Evolutionary conservation across 73 alveolate species (phyloP), one percentile per base, ranked within the genome.

Genomic region (Uronychia binucleata): DNA sequence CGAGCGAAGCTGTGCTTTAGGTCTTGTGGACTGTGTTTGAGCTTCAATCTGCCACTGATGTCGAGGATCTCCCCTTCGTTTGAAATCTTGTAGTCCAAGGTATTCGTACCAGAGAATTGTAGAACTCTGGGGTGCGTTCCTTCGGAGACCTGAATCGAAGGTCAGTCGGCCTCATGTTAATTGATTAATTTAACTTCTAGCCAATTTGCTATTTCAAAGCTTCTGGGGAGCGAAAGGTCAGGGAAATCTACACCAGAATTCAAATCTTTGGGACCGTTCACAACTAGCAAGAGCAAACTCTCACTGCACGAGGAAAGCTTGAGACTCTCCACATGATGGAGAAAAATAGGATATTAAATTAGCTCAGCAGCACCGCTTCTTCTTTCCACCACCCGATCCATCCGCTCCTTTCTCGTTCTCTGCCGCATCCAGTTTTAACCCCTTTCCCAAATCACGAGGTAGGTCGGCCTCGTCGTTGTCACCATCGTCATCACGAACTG

Each of bases 111-210:
- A 19, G n/a, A 46, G n/a, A 11, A 46, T 81, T 33, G 30, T 82
- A 82, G 80, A 81, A 82, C 34, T 87, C 96, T 11, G 94, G 94
- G n/a, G 96, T 91, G 78, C 88, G 79, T 80, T 91, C 89, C 34
- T 91, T 88, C 1, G 96, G 96, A 29, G 94, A 87, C 57, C 96
- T 60, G 76, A 88, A 91, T 33, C 75, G 27, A 8, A 91, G 85
- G 28, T 82, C 88, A 25, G 96, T 91, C 19, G 96, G 96, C 32
- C 96, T 86, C 96, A 91, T 91, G 33, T 86, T 85, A 29, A 58
- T 80, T 57, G 29, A 25, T 26, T 79, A 34, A 46, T 46, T 46
- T 46, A 46, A 46, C 67, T 46, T n/a, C n/a, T n/a, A n/a, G n/a
- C n/a, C n/a, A n/a, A n/a, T n/a, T n/a, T n/a, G n/a, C n/a, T n/a